Evolutionary conservation across 2,329 filamentous ascomycete genomes (phyloP).

Genomic region (Teratosphaeria gauchensis): DNA sequence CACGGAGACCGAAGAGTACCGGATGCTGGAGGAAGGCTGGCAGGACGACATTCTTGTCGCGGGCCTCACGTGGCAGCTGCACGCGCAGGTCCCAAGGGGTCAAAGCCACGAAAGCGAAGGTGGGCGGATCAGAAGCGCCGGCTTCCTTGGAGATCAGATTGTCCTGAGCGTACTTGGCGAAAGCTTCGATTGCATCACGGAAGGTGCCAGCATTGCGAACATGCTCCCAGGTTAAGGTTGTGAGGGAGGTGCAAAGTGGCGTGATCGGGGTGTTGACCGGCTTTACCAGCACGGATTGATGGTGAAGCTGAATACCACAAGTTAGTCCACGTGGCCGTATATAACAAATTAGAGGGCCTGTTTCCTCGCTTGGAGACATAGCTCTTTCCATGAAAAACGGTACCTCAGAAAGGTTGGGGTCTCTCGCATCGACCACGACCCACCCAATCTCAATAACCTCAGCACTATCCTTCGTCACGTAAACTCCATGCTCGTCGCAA

Average conservation of each 20-base stretch:
- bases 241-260: constrained; percentile 94
- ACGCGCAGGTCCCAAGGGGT: constrained; percentile 98
- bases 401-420: constrained; percentile 26
- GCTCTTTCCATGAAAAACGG: background rate
- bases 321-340: background rate
- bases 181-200: constrained; percentile 89
- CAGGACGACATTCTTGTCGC: constrained; percentile 94
- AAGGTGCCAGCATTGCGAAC: constrained; percentile 95
- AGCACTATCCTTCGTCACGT: constrained; percentile 97
- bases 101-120: constrained; percentile 96
- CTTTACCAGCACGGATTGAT: constrained; percentile 94
- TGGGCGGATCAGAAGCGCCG: constrained; percentile 32
- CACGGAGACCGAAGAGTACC: constrained; percentile 89
- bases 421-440: constrained; percentile 53
- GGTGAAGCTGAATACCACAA: constrained; percentile 60
- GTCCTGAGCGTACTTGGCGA: constrained; percentile 87
- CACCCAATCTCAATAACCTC: constrained; percentile 99
- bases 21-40: constrained; percentile 97
- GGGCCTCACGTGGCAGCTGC: constrained; percentile 91
- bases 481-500: constrained; percentile 97
- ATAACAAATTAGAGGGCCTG: background rate
- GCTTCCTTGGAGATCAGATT: constrained; percentile 83
- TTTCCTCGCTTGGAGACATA: background rate
- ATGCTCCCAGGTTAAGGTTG: constrained; percentile 97
- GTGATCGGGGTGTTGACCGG: constrained; percentile 98